Evolutionary conservation across 2,329 filamentous ascomycete genomes (phyloP).

Genomic region (Stachybotrys elegans): DNA sequence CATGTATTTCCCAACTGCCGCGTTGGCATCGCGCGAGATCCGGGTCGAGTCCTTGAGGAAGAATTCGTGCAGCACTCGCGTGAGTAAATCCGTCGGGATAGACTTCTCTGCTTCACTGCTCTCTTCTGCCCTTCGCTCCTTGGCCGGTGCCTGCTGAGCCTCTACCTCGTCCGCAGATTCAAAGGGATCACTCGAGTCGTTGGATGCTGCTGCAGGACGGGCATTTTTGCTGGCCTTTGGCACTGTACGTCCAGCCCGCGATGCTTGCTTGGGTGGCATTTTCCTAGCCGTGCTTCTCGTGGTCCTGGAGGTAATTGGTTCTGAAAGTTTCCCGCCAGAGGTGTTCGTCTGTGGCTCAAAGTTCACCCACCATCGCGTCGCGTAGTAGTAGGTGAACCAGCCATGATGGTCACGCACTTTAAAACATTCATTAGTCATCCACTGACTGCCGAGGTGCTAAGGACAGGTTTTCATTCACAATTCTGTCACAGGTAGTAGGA

Average conservation of each 20-base stretch:
- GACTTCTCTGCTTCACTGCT: conserved; percentile 32
- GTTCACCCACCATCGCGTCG: too few relatives aligned
- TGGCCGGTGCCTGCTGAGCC: conserved; percentile 13
- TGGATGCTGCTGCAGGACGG: conserved; percentile 16
- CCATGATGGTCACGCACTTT: too few relatives aligned
- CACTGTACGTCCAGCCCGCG: conserved; percentile 30
- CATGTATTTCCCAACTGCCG: conserved; percentile 75
- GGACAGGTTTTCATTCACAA: too few relatives aligned
- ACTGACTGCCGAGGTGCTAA: too few relatives aligned
- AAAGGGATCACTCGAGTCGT: conserved; percentile 28
- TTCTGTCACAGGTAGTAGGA: neutral
- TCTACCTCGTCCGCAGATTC: conserved; percentile 25
- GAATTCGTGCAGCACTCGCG: conserved; percentile 71
- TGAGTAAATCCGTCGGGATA: conserved; percentile 71
- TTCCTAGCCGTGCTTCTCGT: too few relatives aligned
- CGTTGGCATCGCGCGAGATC: conserved; percentile 73
- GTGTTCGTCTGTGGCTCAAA: too few relatives aligned
- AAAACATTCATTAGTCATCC: too few relatives aligned
- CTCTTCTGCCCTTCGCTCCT: conserved; percentile 18
- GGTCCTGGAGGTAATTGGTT: too few relatives aligned
- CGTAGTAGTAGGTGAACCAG: too few relatives aligned
- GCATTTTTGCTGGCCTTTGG: conserved; percentile 21
- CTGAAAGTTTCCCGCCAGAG: too few relatives aligned
- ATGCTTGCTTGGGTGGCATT: conserved; percentile 40
- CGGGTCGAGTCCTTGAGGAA: conserved; percentile 69